Evolutionary conservation across 1,284 basidiomycete species (phyloP).

Genomic region (Malassezia brasiliensis): DNA sequence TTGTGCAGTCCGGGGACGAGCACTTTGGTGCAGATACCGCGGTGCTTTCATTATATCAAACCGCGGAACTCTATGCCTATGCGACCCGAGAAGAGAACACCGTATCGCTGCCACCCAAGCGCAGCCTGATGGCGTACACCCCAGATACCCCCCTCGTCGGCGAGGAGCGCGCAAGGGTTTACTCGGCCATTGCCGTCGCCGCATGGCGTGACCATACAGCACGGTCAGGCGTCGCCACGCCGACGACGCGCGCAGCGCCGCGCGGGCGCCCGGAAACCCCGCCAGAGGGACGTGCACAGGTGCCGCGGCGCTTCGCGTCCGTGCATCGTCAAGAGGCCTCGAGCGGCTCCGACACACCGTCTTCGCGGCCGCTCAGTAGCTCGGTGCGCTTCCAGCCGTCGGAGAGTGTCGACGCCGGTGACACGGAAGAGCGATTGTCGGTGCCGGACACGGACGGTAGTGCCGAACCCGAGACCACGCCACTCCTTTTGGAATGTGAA

Average conservation of each 20-base stretch:
- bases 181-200: conserved; percentile 6
- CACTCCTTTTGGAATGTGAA: conserved; percentile 6
- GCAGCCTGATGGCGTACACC: neutral
- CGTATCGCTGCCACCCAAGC: too few species aligned
- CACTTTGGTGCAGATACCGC: conserved; percentile 9
- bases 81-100: neutral
- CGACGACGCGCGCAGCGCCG: neutral
- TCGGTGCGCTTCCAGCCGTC: neutral
- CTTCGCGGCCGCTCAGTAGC: neutral
- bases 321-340: neutral
- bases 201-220: conserved; percentile 8
- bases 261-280: neutral
- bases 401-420: neutral
- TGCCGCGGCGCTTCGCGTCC: neutral
- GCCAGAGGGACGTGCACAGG: neutral
- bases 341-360: neutral
- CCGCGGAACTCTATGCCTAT: conserved; percentile 14
- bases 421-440: neutral
- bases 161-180: conserved; percentile 1
- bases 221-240: neutral
- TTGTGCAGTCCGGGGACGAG: neutral
- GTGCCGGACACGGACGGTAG: neutral
- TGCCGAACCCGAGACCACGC: neutral
- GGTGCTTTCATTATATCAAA: neutral
- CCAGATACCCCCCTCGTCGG: neutral